Evolutionary conservation across 148 eudicot genomes (phyloP).

Genomic region (Cornus controversa): DNA sequence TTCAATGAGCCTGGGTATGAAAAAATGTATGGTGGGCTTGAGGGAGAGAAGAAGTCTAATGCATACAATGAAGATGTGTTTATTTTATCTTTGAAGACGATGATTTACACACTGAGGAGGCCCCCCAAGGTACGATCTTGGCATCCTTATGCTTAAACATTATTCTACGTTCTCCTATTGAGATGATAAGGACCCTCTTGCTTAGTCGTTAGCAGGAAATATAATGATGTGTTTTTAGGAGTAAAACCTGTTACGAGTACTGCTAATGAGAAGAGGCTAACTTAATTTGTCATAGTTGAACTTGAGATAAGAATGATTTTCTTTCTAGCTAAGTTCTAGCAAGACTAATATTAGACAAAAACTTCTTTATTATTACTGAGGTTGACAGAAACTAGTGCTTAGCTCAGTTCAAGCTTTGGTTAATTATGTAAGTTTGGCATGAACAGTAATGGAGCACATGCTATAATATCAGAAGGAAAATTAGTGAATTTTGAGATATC

Average conservation of each 20-base stretch:
- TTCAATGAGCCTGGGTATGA: constrained; percentile 88
- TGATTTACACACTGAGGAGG: constrained; percentile 61
- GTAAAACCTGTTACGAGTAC: too few relatives aligned
- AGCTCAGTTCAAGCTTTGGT: too few relatives aligned
- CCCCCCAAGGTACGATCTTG: constrained; percentile 68
- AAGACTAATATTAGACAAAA: too few relatives aligned
- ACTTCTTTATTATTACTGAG: not conserved
- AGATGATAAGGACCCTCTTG: not conserved
- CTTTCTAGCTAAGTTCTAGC: not conserved
- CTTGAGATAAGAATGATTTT: not conserved
- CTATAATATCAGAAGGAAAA: too few relatives aligned
- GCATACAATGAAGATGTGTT: constrained; percentile 62
- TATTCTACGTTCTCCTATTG: not conserved
- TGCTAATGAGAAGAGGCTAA: not conserved
- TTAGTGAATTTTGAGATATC: too few relatives aligned
- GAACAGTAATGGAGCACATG: too few relatives aligned
- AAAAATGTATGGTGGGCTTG: constrained; percentile 23
- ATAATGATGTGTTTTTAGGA: not conserved
- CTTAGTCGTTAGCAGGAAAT: not conserved
- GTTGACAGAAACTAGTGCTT: not conserved
- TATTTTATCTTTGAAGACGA: constrained; percentile 60
- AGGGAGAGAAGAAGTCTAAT: constrained; percentile 45
- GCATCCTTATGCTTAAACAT: not conserved
- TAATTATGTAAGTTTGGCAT: too few relatives aligned
- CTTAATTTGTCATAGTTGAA: not conserved